Percentiles rank a stretch among this genome's conserved stretches.
Evolutionary conservation across 306 rosid species (phyloP).

Genomic region (Cucumis hystrix): DNA sequence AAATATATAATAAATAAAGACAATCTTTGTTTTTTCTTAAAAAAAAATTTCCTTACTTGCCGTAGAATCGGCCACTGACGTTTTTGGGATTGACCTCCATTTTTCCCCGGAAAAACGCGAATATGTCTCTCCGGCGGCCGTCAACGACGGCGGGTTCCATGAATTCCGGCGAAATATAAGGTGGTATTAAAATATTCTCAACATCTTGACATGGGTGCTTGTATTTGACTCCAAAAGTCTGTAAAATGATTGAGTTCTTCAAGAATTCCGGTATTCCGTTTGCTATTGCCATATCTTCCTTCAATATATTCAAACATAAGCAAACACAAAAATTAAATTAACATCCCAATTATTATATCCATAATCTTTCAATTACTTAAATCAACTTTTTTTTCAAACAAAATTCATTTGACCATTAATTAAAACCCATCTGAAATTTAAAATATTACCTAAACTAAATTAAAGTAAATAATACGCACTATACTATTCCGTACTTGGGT

Average conservation of each 20-base stretch:
- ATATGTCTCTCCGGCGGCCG: slow-evolving; percentile 52
- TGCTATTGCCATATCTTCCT: slow-evolving; percentile 68
- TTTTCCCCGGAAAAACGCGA: slow-evolving; percentile 82
- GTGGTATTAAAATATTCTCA: slow-evolving; percentile 77
- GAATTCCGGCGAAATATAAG: slow-evolving; percentile 55
- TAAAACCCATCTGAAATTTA: too few relatives aligned
- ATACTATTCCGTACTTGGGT: too few relatives aligned
- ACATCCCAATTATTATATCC: too few relatives aligned
- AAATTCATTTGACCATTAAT: too few relatives aligned
- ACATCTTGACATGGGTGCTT: slow-evolving; percentile 78
- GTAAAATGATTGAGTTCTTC: slow-evolving; percentile 67
- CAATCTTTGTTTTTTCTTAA: not conserved
- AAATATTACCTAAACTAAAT: too few relatives aligned
- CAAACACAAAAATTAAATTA: not conserved
- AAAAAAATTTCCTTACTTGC: slow-evolving; percentile 43
- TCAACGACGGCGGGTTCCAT: slow-evolving; percentile 19
- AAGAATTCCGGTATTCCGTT: slow-evolving; percentile 67
- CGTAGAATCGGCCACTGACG: slow-evolving; percentile 73
- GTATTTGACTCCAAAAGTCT: slow-evolving; percentile 65
- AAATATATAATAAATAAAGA: not conserved
- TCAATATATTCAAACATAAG: not conserved
- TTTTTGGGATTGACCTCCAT: slow-evolving; percentile 95
- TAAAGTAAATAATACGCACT: too few relatives aligned
- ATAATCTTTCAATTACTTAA: too few relatives aligned
- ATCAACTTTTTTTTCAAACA: too few relatives aligned